phyloP scores from a whole-genome alignment of 805 yeast species.

The Nakazawaea wyomingensis region DNA sequence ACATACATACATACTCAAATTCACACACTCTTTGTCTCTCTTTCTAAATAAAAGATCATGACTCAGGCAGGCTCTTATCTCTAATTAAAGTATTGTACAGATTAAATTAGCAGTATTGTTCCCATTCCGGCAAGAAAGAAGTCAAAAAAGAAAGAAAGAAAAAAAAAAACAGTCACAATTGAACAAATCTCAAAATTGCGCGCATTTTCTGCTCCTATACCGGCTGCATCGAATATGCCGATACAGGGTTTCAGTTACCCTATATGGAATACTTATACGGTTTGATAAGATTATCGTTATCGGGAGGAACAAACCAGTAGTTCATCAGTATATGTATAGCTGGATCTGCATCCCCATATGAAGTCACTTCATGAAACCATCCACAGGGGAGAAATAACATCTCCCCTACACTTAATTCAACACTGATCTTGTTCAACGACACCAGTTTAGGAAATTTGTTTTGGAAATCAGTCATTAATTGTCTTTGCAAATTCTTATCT shows the following conservation, averaged over 20 bases:
- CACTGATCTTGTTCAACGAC: slow-evolving; percentile 34
- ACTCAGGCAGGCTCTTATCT: too few relatives aligned
- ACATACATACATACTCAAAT: too few relatives aligned
- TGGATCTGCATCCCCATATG: slow-evolving; percentile 36
- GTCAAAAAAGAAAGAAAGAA: slow-evolving; percentile 5
- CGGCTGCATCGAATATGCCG: not conserved
- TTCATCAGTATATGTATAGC: slow-evolving; percentile 58
- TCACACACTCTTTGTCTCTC: too few relatives aligned
- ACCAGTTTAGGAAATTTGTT: slow-evolving; percentile 41
- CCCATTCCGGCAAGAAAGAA: slow-evolving; percentile 5
- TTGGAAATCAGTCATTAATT: slow-evolving; percentile 32
- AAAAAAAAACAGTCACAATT: slow-evolving; percentile 6
- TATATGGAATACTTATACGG: not conserved
- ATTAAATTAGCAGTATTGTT: too few relatives aligned
- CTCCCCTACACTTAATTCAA: slow-evolving; percentile 54
- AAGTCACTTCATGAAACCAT: slow-evolving; percentile 80
- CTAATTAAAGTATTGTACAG: too few relatives aligned
- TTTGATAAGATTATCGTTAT: slow-evolving; percentile 19
- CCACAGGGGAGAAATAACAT: slow-evolving; percentile 71
- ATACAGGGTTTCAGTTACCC: not conserved
- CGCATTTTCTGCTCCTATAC: too few relatives aligned
- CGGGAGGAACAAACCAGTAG: slow-evolving; percentile 74
- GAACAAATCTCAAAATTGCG: not conserved
- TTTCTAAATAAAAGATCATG: too few relatives aligned
- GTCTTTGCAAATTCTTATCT: slow-evolving; percentile 21